phyloP scores from a whole-genome alignment of 2,329 filamentous ascomycete species.

The Fusarium sp. region DNA sequence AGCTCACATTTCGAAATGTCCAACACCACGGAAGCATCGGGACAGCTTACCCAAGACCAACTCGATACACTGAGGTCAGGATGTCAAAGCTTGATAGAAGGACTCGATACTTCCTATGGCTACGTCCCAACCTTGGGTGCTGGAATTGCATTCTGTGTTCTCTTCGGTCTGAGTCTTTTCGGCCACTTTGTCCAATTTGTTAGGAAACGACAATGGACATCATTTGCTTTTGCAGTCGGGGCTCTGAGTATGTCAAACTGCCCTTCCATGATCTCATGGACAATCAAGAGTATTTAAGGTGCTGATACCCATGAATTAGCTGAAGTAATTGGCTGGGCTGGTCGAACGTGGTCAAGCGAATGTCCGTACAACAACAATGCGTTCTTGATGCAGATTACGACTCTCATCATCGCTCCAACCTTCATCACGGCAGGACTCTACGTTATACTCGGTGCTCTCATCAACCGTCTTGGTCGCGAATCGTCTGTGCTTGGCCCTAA shows the following conservation, averaged over 20 bases:
- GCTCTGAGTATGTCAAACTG: not conserved
- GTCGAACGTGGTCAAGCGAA: not conserved
- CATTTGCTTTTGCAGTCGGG: not conserved
- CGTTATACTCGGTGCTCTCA: not conserved
- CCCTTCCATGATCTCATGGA: fast-evolving
- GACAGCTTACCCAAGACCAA: not conserved
- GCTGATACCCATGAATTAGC: not conserved
- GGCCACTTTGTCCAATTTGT: not conserved
- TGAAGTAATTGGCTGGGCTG: not conserved
- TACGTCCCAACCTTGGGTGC: not conserved
- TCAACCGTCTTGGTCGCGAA: not conserved
- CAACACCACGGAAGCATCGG: not conserved
- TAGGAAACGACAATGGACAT: not conserved
- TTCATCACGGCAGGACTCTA: not conserved
- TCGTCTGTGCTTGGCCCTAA: not conserved
- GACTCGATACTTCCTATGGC: not conserved
- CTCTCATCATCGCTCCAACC: not conserved
- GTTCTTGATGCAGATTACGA: not conserved
- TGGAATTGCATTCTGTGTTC: not conserved
- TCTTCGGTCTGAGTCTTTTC: not conserved
- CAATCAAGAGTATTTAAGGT: not conserved
- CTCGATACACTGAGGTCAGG: not conserved
- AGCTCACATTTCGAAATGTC: not conserved
- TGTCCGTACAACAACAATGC: not conserved
- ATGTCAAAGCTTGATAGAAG: not conserved